phyloP scores from a whole-genome alignment of 140 eudicot species.

The Artemisia princeps region DNA sequence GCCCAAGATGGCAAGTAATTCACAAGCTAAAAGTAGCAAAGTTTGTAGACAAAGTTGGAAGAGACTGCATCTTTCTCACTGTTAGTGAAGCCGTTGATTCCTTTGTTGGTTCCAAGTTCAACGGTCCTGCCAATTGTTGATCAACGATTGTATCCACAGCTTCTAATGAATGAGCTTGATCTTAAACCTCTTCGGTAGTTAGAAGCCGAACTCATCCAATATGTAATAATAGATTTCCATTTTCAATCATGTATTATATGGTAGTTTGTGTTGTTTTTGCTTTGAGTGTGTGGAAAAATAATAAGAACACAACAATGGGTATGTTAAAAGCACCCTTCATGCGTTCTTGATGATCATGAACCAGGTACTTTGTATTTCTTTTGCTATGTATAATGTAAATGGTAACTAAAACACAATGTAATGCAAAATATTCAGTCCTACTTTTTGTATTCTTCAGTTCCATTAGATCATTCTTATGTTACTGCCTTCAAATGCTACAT shows the following conservation, averaged over 20 bases:
- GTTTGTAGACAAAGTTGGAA: conserved; percentile 54
- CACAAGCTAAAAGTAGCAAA: conserved; percentile 54
- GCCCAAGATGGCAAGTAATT: conserved; percentile 67
- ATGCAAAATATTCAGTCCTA: conserved; percentile 5
- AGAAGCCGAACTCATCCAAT: conserved; percentile 15
- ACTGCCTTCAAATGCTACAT: neutral
- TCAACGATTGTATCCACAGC: neutral
- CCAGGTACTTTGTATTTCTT: conserved; percentile 21
- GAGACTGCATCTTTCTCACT: conserved; percentile 49
- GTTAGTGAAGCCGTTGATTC: conserved; percentile 66
- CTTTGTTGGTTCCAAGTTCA: conserved; percentile 43
- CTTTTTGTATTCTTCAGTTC: neutral
- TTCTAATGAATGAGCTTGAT: conserved; percentile 16
- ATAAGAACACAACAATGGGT: conserved; percentile 21
- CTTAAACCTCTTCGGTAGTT: neutral
- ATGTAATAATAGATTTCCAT: conserved; percentile 19
- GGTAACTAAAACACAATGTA: neutral
- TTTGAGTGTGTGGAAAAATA: conserved; percentile 20
- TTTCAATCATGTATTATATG: conserved; percentile 24
- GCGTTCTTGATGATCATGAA: conserved; percentile 22
- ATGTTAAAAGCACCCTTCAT: conserved; percentile 16
- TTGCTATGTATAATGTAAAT: neutral
- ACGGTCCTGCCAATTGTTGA: conserved; percentile 37
- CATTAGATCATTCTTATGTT: neutral
- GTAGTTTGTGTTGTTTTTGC: conserved; percentile 16